Conservation (phyloP, 805 yeast species). For the Scheffersomyces spartinae region DNA sequence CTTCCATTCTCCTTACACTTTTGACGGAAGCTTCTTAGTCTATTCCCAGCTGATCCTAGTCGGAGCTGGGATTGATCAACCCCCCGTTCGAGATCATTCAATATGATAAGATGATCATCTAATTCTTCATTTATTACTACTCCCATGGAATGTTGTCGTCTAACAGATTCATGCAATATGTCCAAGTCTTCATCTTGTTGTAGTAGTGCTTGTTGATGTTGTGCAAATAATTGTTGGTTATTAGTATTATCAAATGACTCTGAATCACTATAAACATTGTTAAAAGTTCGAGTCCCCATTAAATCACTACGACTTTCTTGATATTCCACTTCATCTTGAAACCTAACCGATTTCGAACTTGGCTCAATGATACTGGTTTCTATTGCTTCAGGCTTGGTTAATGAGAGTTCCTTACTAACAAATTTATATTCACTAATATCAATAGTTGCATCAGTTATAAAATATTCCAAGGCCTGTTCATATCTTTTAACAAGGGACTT, state of each 20-base stretch:
- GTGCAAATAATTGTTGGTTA: conserved; percentile 30
- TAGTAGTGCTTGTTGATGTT: conserved; percentile 28
- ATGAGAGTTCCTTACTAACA: conserved; percentile 3
- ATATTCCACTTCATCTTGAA: conserved; percentile 19
- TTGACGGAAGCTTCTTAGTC: conserved; percentile 20
- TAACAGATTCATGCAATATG: conserved; percentile 20
- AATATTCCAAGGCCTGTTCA: conserved; percentile 6
- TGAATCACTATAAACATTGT: conserved; percentile 8
- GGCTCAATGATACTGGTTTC: conserved; percentile 2
- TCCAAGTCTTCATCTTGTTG: conserved; percentile 27
- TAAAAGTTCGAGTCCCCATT: conserved; percentile 23
- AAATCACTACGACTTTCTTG: conserved; percentile 16
- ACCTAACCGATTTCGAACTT: conserved; percentile 25
- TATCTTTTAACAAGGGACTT: conserved; percentile 9
- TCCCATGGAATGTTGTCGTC: conserved; percentile 29
- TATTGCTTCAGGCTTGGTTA: neutral
- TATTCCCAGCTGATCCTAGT: conserved; percentile 18
- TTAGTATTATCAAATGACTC: conserved; percentile 15
- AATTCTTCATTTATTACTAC: conserved; percentile 24
- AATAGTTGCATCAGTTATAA: conserved; percentile 16
- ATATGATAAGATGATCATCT: conserved; percentile 29
- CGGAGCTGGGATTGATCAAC: conserved; percentile 22
- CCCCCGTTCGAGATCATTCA: conserved; percentile 30
- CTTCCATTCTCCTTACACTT: conserved; percentile 30
- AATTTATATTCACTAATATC: conserved; percentile 21